Evolutionary conservation across 371 early-diverging fungal genomes (phyloP).

Genomic region (Coemansia linderi): DNA sequence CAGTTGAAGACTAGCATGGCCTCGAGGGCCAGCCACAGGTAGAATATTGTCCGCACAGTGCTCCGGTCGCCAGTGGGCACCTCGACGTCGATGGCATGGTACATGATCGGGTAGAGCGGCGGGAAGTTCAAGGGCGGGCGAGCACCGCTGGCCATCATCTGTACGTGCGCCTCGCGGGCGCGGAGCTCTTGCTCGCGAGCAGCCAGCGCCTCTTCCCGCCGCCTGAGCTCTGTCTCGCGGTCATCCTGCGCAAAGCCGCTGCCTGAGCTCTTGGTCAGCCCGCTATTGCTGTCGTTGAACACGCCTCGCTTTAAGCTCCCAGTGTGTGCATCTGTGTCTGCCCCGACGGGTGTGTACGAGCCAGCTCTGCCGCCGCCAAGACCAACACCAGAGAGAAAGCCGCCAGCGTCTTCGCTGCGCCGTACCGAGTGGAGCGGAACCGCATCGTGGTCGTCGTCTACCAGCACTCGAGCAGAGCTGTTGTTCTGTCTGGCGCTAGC

Average conservation of each 20-base stretch:
- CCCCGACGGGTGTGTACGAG: constrained; percentile 40
- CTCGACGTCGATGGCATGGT: constrained; percentile 74
- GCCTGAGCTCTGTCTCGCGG: constrained; percentile 66
- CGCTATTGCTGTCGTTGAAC: constrained; percentile 12
- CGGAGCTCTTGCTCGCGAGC: constrained; percentile 67
- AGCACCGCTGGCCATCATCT: constrained; percentile 53
- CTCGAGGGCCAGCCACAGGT: constrained; percentile 76
- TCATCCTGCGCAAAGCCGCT: constrained; percentile 19
- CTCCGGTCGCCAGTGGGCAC: constrained; percentile 70
- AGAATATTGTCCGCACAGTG: constrained; percentile 69
- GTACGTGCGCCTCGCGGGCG: constrained; percentile 57
- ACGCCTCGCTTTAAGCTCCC: constrained; percentile 13
- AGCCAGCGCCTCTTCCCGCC: constrained; percentile 68
- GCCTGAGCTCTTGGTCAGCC: constrained; percentile 7
- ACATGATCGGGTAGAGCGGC: constrained; percentile 80
- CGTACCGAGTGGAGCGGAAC: constrained; percentile 37
- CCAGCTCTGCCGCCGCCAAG: constrained; percentile 26
- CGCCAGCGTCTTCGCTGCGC: constrained; percentile 35
- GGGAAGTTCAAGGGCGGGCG: constrained; percentile 81
- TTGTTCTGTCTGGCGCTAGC: constrained; percentile 58
- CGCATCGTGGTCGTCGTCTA: constrained; percentile 26
- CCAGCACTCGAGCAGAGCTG: constrained; percentile 14
- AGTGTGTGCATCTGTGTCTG: constrained; percentile 15
- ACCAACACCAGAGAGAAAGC: constrained; percentile 34
- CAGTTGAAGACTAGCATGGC: constrained; percentile 77